phyloP scores from a whole-genome alignment of 805 yeast genomes.

The Schwanniomyces occidentalis region DNA sequence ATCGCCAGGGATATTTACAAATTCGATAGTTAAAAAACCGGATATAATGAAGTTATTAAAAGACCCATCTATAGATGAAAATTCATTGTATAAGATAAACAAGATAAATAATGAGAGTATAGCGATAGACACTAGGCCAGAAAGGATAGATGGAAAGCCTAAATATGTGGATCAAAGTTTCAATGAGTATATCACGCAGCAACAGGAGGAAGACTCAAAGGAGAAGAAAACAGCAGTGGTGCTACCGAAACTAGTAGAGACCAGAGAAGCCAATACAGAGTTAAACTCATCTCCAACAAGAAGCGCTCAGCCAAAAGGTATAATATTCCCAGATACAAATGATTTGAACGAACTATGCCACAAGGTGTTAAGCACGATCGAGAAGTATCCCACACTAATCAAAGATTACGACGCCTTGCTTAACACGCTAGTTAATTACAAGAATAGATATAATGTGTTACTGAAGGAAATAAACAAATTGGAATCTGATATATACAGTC shows the following conservation, averaged over 20 bases:
- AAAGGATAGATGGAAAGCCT: slow-evolving; percentile 51
- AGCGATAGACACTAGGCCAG: slow-evolving; percentile 32
- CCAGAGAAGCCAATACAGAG: slow-evolving; percentile 1
- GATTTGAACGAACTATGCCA: slow-evolving; percentile 47
- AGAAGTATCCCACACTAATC: slow-evolving; percentile 23
- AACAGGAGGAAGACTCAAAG: slow-evolving; percentile 21
- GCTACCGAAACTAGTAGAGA: slow-evolving; percentile 21
- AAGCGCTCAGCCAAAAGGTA: background rate
- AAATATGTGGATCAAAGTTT: slow-evolving; percentile 32
- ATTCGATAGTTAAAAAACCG: slow-evolving; percentile 55
- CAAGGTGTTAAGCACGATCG: slow-evolving; percentile 35
- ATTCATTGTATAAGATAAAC: slow-evolving; percentile 47
- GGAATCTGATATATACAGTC: slow-evolving; percentile 44
- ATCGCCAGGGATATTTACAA: slow-evolving; percentile 64
- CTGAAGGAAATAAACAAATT: slow-evolving; percentile 41
- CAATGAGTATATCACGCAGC: slow-evolving; percentile 25
- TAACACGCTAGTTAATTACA: slow-evolving; percentile 36
- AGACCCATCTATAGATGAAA: slow-evolving; percentile 58
- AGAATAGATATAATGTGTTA: slow-evolving; percentile 36
- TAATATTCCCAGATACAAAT: slow-evolving; percentile 19
- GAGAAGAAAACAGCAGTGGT: slow-evolving; percentile 28
- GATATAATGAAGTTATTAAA: slow-evolving; percentile 57
- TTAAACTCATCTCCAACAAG: slow-evolving; percentile 7
- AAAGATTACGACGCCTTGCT: slow-evolving; percentile 22
- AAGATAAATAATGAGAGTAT: slow-evolving; percentile 11